Evolutionary conservation across 257 asterid genomes (phyloP), one percentile per base, ranked within the genome.

Genomic region (Striga asiatica): DNA sequence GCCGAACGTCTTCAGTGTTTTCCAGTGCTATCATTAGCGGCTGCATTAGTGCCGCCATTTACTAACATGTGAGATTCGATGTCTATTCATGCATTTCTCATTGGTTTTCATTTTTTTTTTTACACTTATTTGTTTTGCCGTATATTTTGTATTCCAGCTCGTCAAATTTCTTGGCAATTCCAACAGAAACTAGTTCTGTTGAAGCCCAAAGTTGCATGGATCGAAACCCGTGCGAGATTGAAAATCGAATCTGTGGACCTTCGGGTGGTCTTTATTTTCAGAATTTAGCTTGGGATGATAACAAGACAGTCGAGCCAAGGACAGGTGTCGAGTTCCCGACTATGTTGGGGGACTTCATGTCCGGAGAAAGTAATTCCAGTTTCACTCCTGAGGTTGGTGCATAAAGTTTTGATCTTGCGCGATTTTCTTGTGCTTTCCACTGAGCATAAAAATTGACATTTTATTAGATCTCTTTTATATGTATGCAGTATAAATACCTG

Each of bases 301-400:
- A 42, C 29, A 80, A 78, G 60, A 79, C 85, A 31, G 73, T 83
- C 22, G 99, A 92, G 75, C 79, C 85, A 11, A 73, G 66, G 76
- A 92, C 99, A 42, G 99, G 99, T 48, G 77, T 88, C 39, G 97
- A 82, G 79, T 92, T 92, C 64, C 99, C 99, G 21, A 67, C 88
- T 54, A 51, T 79, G 72, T 75, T 92, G 84, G 91, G 75, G 34
- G 71, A 72, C 69, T 65, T 35, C 24, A 66, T 71, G 31, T 52
- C 77, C 43, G 81, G 74, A 43, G 88, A 88, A 60, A 66, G 57
- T 38, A 60, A 55, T 70, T 71, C 83, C 42, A 71, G 55, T 64
- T 82, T 84, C 65, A 48, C 76, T 60, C 81, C 94, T 23, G 97
- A 88, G 95, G 99, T 92, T 49, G 46, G 69, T 19, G 13, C 38